phyloP scores from a whole-genome alignment of 495 filamentous ascomycete species.

The Aspergillus taichungensis region DNA sequence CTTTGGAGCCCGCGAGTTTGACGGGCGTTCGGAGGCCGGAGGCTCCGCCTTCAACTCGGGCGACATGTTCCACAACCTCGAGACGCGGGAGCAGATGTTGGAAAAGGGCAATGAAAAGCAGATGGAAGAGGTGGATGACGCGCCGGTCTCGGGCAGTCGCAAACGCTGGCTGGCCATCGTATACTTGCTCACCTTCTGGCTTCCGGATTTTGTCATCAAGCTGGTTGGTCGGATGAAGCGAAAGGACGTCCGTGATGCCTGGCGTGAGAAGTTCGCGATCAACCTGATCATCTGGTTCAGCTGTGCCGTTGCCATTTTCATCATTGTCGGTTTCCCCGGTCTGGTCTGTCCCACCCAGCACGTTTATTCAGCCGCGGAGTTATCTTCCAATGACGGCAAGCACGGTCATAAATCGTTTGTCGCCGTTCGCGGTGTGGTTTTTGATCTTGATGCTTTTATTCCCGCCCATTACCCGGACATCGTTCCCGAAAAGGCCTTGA shows the following conservation, averaged over 20 bases:
- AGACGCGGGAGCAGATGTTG: constrained; percentile 86
- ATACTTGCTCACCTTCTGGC: constrained; percentile 72
- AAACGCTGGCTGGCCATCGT: constrained; percentile 91
- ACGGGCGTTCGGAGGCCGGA: constrained; percentile 82
- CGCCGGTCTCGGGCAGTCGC: constrained; percentile 66
- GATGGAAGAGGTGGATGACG: constrained; percentile 82
- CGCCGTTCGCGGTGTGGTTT: constrained; percentile 81
- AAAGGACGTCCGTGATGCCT: constrained; percentile 87
- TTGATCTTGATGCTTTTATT: constrained; percentile 68
- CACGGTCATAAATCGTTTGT: constrained; percentile 54
- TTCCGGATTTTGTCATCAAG: constrained; percentile 79
- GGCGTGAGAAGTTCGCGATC: constrained; percentile 97
- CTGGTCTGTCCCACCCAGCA: constrained; percentile 88
- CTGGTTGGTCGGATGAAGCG: constrained; percentile 77
- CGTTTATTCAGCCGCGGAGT: constrained; percentile 73
- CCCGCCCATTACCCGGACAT: constrained; percentile 74
- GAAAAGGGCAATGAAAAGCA: constrained; percentile 90
- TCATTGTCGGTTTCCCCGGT: constrained; percentile 77
- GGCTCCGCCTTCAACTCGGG: constrained; percentile 80
- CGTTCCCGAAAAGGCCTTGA: constrained; percentile 54
- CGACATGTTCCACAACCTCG: constrained; percentile 97
- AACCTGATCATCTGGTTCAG: constrained; percentile 94
- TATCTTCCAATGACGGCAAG: constrained; percentile 67
- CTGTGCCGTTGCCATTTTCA: constrained; percentile 73
- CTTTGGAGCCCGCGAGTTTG: constrained; percentile 75